Base-by-base conservation (phyloP, 1,139 yeast species). In the Kodamaea derodonti region DNA sequence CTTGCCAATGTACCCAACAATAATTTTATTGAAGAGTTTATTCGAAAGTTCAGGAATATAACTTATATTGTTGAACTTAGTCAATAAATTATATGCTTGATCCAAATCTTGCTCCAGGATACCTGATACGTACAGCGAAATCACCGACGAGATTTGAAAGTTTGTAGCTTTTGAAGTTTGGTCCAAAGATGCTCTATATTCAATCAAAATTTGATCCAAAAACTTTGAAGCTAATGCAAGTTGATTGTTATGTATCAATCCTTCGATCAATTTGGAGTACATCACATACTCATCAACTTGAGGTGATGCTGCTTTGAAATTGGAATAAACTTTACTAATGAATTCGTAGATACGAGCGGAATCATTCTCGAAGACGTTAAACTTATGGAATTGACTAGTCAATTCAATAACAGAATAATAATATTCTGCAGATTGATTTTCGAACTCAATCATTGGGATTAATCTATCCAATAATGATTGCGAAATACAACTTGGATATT, bases 201-300 rank as follows among this genome's bases (percentile, higher is more conserved):
- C 65, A 0, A 51, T 31, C 31, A 69, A 52, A 12, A 69, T 58
- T 14, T 59, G 55, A 39, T 81, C 84, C 47, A 83, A 58, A 36
- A 80, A 69, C 42, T 71, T 66, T 0, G 81, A 69, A 1, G 87
- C 80, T 24, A 69, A 47, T 4, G 64, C 60, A 27, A 67, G 45
- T 43, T 78, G 74, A 29, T 69, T 70, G 30, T 75, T 73, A 38
- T 61, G 58, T 7, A 78, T 64, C 37, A 81, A 60, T 1, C 80
- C 65, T 28, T 76, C 65, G 24, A 81, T 63, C 40, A 79, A 54
- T 29, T 64, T 54, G 1, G 75, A 57, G 51, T 80, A 80, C 25
- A 80, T 66, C 24, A 55, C 52, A 46, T 65, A 72, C 45, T 76
- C 79, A 36, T 36, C 39, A 5, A 41, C 27, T 0, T 32, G 27